Evolutionary conservation across 148 eudicot genomes (phyloP).

Genomic region (Rhododendron kiyosumense): DNA sequence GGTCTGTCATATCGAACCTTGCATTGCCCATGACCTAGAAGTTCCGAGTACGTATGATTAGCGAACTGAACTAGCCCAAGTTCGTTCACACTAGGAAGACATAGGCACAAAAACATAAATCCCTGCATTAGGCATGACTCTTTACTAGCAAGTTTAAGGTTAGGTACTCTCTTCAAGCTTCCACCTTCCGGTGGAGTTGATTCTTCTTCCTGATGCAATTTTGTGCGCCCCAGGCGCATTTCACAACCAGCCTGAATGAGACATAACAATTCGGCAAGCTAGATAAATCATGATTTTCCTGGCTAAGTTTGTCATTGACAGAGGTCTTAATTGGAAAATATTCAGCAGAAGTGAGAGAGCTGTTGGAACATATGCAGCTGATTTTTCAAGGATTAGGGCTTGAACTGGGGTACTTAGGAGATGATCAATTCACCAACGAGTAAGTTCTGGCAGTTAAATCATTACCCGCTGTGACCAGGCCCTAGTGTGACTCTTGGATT

Average conservation of each 20-base stretch:
- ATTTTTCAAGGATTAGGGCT: background rate
- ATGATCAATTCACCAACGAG: background rate
- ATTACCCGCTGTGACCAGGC: background rate
- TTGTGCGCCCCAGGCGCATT: too few species aligned
- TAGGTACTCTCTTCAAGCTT: too few species aligned
- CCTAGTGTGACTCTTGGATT: conserved; percentile 15
- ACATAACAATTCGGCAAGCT: background rate
- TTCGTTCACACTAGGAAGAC: too few species aligned
- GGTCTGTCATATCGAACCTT: too few species aligned
- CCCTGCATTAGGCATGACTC: too few species aligned
- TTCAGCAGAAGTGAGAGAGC: background rate
- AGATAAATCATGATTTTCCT: background rate
- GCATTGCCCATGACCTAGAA: too few species aligned
- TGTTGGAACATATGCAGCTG: background rate
- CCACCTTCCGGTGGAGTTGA: too few species aligned
- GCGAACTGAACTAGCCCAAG: too few species aligned
- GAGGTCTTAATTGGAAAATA: background rate
- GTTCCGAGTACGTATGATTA: too few species aligned
- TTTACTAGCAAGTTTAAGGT: too few species aligned
- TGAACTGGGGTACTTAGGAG: background rate
- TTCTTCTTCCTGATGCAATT: too few species aligned
- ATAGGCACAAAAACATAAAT: too few species aligned
- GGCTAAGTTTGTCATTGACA: background rate
- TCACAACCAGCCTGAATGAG: background rate
- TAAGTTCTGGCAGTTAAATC: background rate